Evolutionary conservation across 768 basidiomycete species (phyloP).

Genomic region (Rhodotorula graminis): DNA sequence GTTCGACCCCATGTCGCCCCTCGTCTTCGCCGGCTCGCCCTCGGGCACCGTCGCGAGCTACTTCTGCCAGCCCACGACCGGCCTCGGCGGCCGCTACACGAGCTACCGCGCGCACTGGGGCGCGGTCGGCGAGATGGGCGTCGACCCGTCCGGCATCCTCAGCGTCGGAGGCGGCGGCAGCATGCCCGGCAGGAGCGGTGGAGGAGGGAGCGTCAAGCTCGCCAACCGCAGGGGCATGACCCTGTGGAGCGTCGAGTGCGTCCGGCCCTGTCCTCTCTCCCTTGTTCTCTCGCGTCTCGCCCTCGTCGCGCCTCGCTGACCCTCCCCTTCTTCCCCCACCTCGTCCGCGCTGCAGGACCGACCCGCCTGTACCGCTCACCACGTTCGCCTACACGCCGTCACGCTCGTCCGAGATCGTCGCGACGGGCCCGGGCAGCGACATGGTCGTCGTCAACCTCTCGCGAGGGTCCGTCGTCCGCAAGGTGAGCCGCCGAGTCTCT

Average conservation of each 20-base stretch:
- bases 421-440: conserved; percentile 55
- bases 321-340: not conserved
- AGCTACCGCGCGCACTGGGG: conserved; percentile 41
- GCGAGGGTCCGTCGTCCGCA: conserved; percentile 63
- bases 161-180: conserved; percentile 45
- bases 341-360: conserved; percentile 15
- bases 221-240: conserved; percentile 47
- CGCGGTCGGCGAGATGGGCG: conserved; percentile 65
- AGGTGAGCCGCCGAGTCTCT: conserved; percentile 48
- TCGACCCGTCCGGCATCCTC: conserved; percentile 71
- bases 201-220: conserved; percentile 47
- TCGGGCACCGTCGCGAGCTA: conserved; percentile 66
- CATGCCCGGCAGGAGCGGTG: conserved; percentile 4
- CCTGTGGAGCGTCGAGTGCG: conserved; percentile 48
- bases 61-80: conserved; percentile 50
- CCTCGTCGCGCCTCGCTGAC: not conserved
- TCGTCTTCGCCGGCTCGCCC: conserved; percentile 76
- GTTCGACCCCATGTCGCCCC: conserved; percentile 87
- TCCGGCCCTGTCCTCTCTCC: not conserved
- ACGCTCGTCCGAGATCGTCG: conserved; percentile 57
- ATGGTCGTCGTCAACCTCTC: conserved; percentile 67
- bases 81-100: conserved; percentile 41
- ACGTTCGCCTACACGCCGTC: conserved; percentile 42
- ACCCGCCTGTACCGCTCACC: conserved; percentile 26
- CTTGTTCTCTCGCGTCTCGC: not conserved